Evolutionary conservation across 495 filamentous ascomycete genomes (phyloP), one percentile per base, ranked within the genome.

Genomic region (Lichina pygmaea): DNA sequence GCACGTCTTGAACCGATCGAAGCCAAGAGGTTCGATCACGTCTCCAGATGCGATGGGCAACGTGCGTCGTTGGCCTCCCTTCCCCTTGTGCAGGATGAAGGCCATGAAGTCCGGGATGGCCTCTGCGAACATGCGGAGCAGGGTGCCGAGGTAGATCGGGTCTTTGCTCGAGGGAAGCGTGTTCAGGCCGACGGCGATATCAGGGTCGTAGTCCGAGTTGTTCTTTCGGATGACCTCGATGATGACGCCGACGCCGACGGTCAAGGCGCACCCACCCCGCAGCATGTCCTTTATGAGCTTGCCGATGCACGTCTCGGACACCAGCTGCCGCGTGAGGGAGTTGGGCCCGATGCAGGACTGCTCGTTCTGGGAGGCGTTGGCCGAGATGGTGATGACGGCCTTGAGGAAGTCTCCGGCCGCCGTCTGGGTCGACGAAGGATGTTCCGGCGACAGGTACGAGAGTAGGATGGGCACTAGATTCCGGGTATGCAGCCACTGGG

Each of bases 211-310:
- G 58, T 99, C 89, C 0, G 91, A 95, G 55, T 99, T 99, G 54
- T 99, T 99, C 63, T 99, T 99, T 43, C 89, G 72, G 53, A 99
- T 99, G 31, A 99, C 89, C 58, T 99, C 89, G 51, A 99, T 95
- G 10, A 99, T 72, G 50, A 94, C 93, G 12, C 91, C 89, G 32
- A 99, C 89, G 15, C 89, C 91, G 37, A 95, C 92, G 1, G 89
- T 95, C 46, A 99, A 62, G 6, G 89, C 78, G 52, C 95, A 95
- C 38, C 89, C 91, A 31, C 89, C 89, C 33, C 75, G 71, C 15
- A 95, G 73, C 89, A 99, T 99, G 49, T 89, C 80, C 24, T 65
- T 63, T 46, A 94, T 81, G 11, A 99, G 68, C 42, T 68, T 72
- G 51, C 84, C 70, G 24, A 93, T 73, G 53, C 86, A 95, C 12